Conservation (phyloP, 805 yeast genomes). For the Kuraishia borneana region DNA sequence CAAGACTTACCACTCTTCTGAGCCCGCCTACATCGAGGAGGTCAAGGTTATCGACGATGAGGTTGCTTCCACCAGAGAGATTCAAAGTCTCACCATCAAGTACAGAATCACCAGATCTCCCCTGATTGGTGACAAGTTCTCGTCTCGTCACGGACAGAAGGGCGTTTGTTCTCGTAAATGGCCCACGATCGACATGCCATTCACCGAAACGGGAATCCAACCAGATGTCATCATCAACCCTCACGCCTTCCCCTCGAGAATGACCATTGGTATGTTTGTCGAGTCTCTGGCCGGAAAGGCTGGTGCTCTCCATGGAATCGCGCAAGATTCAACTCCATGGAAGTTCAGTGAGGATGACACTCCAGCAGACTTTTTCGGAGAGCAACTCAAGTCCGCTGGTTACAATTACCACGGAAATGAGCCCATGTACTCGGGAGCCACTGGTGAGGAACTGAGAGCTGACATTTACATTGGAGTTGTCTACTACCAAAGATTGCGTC, state of each 20-base stretch:
- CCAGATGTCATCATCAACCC: conserved; percentile 98
- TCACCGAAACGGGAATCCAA: conserved; percentile 90
- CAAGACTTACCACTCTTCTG: conserved; percentile 87
- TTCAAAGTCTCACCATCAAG: conserved; percentile 79
- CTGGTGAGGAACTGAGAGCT: conserved; percentile 94
- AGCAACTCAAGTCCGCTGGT: conserved; percentile 78
- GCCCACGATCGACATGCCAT: conserved; percentile 97
- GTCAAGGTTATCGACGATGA: conserved; percentile 90
- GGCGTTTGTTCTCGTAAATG: conserved; percentile 98
- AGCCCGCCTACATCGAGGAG: conserved; percentile 91
- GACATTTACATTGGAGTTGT: conserved; percentile 97
- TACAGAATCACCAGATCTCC: conserved; percentile 88
- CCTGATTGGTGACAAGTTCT: conserved; percentile 93
- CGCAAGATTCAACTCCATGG: conserved; percentile 98
- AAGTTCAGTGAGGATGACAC: conserved; percentile 82
- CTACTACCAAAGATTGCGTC: conserved; percentile 95
- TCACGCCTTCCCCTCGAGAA: conserved; percentile 99
- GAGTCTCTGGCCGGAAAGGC: conserved; percentile 98
- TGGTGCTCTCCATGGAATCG: conserved; percentile 95
- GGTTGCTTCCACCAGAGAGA: conserved; percentile 52
- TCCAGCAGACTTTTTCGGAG: conserved; percentile 96
- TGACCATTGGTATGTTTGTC: conserved; percentile 99
- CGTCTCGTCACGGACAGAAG: conserved; percentile 96
- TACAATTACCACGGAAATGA: conserved; percentile 97
- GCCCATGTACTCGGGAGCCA: conserved; percentile 97